Conservation (phyloP, 768 basidiomycete species). For the Lactarius evosmus region DNA sequence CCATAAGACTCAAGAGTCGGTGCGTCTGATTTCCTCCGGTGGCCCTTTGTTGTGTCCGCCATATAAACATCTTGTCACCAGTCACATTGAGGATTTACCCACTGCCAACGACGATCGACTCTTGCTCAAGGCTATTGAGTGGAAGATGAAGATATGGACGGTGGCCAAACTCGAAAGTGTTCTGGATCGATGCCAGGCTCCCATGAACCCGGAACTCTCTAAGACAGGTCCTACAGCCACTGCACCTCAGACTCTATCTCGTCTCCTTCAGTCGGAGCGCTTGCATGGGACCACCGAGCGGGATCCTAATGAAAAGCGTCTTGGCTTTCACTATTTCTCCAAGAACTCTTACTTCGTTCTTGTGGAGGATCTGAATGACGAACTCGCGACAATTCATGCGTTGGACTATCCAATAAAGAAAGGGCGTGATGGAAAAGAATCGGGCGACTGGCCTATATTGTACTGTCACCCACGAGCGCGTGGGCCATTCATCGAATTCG, state of each 20-base stretch:
- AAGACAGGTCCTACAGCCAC: slow-evolving; percentile 32
- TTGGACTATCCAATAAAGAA: slow-evolving; percentile 71
- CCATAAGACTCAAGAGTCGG: slow-evolving; percentile 59
- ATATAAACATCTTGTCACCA: slow-evolving; percentile 20
- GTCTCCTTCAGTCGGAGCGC: slow-evolving; percentile 75
- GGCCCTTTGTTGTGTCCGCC: not conserved
- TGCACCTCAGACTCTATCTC: slow-evolving; percentile 49
- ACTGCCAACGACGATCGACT: slow-evolving; percentile 41
- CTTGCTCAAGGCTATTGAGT: slow-evolving; percentile 61
- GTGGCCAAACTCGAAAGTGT: slow-evolving; percentile 68
- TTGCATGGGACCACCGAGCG: slow-evolving; percentile 85
- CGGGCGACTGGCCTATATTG: slow-evolving; percentile 77
- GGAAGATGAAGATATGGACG: slow-evolving; percentile 87
- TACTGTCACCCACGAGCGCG: slow-evolving; percentile 72
- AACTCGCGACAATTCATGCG: slow-evolving; percentile 78
- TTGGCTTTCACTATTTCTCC: slow-evolving; percentile 85
- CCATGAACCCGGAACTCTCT: slow-evolving; percentile 32
- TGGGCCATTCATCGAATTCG: slow-evolving; percentile 72
- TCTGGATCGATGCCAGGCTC: slow-evolving; percentile 58
- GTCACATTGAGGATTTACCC: slow-evolving; percentile 35
- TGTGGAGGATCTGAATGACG: slow-evolving; percentile 84
- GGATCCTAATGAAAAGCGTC: slow-evolving; percentile 83
- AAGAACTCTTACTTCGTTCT: slow-evolving; percentile 75
- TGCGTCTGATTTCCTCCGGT: slow-evolving; percentile 35
- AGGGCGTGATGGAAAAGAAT: slow-evolving; percentile 49